Evolutionary conservation across 2,329 filamentous ascomycete genomes (phyloP), one percentile per base, ranked within the genome.

Genomic region (Sclerotinia glacialis): DNA sequence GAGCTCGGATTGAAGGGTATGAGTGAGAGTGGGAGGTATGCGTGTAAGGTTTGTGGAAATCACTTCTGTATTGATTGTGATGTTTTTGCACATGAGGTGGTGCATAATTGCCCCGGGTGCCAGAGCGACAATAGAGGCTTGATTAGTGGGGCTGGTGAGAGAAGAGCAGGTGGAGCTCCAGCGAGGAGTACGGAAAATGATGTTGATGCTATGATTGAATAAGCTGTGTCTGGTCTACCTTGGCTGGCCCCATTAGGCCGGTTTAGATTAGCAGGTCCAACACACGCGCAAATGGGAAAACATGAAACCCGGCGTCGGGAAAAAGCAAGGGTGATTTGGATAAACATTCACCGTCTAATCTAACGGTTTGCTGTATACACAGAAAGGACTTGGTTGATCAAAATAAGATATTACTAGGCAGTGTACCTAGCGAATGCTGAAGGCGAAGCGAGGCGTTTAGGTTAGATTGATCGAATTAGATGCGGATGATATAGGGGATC

Each of bases 41-140:
- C 91, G 67, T 99, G 95, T 77, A 86, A 89, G 72, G 88, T 89
- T n/a, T 99, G 95, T 78, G 79, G 84, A 3, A 88, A 91, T 68
- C 94, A 98, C 79, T 99, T 98, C 77, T 99, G 95, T 81, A 96
- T 99, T 71, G 95, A 99, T 77, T 99, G 95, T 77, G 95, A 99
- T 77, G 87, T 97, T 31, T 97, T 95, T 79, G 90, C 92, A 31
- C 95, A 99, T 77, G 93, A 97, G 79, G 87, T 96, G 16, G 85
- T 97, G 62, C 94, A 99, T 77, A 98, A 98, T 78, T 99, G 95
- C 75, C 93, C 95, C 0, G 94, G 94, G 0, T 99, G 95, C 77
- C 74, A 75, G 60, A 69, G 70, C 54, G 70, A 75, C 67, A 72
- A 69, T 5, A 66, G 73, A 47, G 67, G 64, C 8, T 42, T 56